Conservation (phyloP, 352 stramenopile species). For the Pythium biforme region DNA sequence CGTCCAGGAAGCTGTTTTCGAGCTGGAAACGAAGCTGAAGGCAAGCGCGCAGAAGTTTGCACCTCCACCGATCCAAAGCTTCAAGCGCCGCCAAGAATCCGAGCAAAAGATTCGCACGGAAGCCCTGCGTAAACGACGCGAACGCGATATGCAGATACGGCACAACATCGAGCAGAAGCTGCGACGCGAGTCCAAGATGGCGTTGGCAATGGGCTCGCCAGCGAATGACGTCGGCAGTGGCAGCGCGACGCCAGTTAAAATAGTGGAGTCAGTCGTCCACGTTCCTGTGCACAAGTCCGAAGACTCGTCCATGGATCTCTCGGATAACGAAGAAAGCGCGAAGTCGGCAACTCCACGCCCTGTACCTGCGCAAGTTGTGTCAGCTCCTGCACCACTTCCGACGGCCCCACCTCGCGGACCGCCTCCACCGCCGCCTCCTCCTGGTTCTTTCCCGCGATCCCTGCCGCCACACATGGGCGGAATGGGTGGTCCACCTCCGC, state of each 20-base stretch:
- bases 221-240: conserved; percentile 27
- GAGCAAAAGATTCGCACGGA: conserved; percentile 78
- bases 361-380: background rate
- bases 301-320: conserved; percentile 69
- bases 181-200: conserved; percentile 16
- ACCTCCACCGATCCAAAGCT: conserved; percentile 83
- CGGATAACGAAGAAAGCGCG: conserved; percentile 36
- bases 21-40: conserved; percentile 60
- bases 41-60: conserved; percentile 39
- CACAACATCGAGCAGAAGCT: conserved; percentile 54
- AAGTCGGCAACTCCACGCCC: background rate
- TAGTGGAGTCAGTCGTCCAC: background rate
- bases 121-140: conserved; percentile 65
- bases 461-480: conserved; percentile 19
- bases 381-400: background rate
- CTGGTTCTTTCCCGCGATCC: conserved; percentile 9
- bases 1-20: conserved; percentile 67
- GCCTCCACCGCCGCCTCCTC: conserved; percentile 3
- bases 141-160: conserved; percentile 73
- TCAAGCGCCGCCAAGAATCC: conserved; percentile 68
- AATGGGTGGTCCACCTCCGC: background rate
- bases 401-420: background rate
- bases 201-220: conserved; percentile 11
- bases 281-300: conserved; percentile 40
- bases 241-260: conserved; percentile 11